Percentiles rank a stretch among this genome's conserved stretches.
Conservation (phyloP, 208 protist species). For the Zelonia costaricensis region DNA sequence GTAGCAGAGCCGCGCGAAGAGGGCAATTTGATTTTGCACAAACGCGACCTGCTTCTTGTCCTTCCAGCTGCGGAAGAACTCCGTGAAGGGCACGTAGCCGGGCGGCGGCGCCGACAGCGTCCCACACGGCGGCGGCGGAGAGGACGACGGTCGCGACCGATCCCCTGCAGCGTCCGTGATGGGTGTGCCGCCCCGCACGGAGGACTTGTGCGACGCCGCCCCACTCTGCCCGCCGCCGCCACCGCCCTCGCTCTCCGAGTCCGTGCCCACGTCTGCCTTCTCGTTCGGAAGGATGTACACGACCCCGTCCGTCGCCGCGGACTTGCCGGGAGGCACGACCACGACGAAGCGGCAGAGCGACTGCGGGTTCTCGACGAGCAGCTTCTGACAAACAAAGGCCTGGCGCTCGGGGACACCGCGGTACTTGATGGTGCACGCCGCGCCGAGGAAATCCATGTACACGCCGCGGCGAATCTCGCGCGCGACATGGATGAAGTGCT, state of each 20-base stretch:
- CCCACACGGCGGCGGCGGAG: background rate
- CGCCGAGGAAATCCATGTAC: conserved; percentile 60
- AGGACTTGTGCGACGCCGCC: too few species aligned
- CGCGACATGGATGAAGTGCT: conserved; percentile 46
- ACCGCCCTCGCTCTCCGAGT: conserved; percentile 3
- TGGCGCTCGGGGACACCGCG: conserved; percentile 55
- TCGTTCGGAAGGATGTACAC: conserved; percentile 28
- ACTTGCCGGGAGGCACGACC: conserved; percentile 7
- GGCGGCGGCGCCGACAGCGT: background rate
- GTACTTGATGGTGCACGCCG: conserved; percentile 54
- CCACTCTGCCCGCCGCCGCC: too few species aligned
- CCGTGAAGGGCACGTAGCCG: conserved; percentile 18
- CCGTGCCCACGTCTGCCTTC: background rate
- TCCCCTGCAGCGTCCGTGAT: background rate
- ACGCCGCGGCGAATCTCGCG: conserved; percentile 27
- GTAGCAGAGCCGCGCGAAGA: conserved; percentile 64
- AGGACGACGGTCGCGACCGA: background rate
- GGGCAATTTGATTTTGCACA: conserved; percentile 51
- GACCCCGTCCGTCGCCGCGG: conserved; percentile 21
- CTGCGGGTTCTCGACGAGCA: conserved; percentile 63
- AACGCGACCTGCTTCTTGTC: conserved; percentile 34
- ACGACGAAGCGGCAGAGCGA: conserved; percentile 41
- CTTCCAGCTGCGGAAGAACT: conserved; percentile 35
- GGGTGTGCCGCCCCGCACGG: too few species aligned
- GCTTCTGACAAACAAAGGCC: conserved; percentile 50